phyloP scores from a whole-genome alignment of 2,329 filamentous ascomycete species.

The Pyrenophora seminiperda region DNA sequence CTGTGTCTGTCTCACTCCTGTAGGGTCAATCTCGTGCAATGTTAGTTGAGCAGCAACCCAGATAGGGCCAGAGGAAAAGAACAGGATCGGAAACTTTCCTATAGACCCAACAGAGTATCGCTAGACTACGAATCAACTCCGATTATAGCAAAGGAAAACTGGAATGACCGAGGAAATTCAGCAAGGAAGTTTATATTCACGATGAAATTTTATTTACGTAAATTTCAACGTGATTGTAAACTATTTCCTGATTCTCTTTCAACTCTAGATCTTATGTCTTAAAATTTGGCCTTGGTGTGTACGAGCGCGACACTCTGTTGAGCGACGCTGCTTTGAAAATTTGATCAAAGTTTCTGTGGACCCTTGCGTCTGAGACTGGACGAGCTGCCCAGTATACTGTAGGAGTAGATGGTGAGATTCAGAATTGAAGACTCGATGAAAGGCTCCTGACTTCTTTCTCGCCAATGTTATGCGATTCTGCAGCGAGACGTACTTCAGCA shows the following conservation, averaged over 20 bases:
- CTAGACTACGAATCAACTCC: slow-evolving; percentile 9
- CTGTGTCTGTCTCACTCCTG: slow-evolving; percentile 1
- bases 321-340: slow-evolving; percentile 8
- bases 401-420: slow-evolving; percentile 9
- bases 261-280: neutral
- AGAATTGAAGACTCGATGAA: slow-evolving; percentile 4
- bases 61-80: neutral
- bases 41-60: neutral
- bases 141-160: slow-evolving; percentile 1
- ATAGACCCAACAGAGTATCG: slow-evolving; percentile 2
- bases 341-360: slow-evolving; percentile 26
- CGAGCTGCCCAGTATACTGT: slow-evolving; percentile 17
- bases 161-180: neutral
- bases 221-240: neutral
- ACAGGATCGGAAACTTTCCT: slow-evolving; percentile 10
- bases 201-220: neutral
- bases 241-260: neutral
- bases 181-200: neutral
- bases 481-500: slow-evolving; percentile 3
- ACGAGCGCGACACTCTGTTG: slow-evolving; percentile 6
- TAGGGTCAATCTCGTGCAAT: slow-evolving; percentile 5
- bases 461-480: slow-evolving; percentile 1
- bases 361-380: slow-evolving; percentile 17
- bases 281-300: slow-evolving; percentile 1
- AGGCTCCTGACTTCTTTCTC: neutral